These are phyloP conservation scores for Yarrowia sp. DNA, from an alignment of 805 yeast species.

Conservation along the genomic window DNA sequence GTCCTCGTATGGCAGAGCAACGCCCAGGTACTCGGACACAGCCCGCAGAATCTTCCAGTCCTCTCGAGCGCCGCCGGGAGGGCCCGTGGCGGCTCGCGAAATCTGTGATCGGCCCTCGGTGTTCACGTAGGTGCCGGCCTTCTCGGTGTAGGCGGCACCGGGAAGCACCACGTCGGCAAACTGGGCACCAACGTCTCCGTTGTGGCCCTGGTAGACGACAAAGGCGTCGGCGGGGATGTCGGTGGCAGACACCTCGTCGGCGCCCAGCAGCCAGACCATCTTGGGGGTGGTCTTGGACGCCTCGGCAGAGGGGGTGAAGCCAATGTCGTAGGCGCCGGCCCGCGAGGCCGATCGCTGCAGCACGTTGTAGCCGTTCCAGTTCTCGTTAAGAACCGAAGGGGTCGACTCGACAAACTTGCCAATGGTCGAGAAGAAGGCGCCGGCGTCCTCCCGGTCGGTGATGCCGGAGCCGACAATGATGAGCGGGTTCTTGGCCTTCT, in stretches of 20 bases:
- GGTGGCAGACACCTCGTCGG: slow-evolving; percentile 74
- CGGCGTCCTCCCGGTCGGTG: slow-evolving; percentile 69
- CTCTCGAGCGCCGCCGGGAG: slow-evolving; percentile 90
- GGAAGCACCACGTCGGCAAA: slow-evolving; percentile 87
- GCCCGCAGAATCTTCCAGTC: slow-evolving; percentile 91
- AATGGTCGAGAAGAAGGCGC: slow-evolving; percentile 63
- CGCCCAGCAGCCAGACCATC: slow-evolving; percentile 80
- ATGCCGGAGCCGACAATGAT: slow-evolving; percentile 84
- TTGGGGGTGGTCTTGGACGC: slow-evolving; percentile 64
- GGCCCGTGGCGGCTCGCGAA: slow-evolving; percentile 84
- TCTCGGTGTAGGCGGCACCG: slow-evolving; percentile 88
- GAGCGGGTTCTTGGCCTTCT: slow-evolving; percentile 73
- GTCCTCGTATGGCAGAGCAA: slow-evolving; percentile 78
- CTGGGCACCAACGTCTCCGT: slow-evolving; percentile 88
- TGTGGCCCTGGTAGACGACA: slow-evolving; percentile 90
- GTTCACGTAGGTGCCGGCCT: slow-evolving; percentile 81
- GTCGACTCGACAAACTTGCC: slow-evolving; percentile 66
- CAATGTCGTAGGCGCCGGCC: slow-evolving; percentile 84
- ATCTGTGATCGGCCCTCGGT: slow-evolving; percentile 89
- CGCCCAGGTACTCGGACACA: slow-evolving; percentile 74
- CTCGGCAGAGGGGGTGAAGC: slow-evolving; percentile 66
- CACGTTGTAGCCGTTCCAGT: slow-evolving; percentile 83
- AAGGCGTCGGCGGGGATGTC: slow-evolving; percentile 84
- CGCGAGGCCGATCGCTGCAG: slow-evolving; percentile 89
- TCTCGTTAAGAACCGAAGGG: slow-evolving; percentile 66